Evolutionary conservation across 768 basidiomycete genomes (phyloP).

Genomic region (Nevesoporus exiguus): DNA sequence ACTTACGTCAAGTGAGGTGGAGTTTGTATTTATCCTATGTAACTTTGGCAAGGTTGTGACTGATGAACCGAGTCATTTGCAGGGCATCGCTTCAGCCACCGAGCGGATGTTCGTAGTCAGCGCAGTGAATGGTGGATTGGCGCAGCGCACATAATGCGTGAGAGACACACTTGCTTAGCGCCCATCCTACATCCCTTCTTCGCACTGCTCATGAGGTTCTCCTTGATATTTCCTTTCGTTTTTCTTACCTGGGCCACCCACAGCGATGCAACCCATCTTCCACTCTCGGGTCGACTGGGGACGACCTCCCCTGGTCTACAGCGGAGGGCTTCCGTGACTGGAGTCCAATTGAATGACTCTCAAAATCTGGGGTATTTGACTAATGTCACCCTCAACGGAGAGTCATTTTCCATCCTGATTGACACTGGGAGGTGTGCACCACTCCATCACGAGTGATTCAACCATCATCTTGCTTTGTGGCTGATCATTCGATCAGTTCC

Average conservation of each 20-base stretch:
- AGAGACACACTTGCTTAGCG: not conserved
- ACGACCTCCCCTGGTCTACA: constrained; percentile 9
- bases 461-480: not conserved
- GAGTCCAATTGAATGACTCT: constrained; percentile 27
- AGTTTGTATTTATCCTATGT: too few relatives aligned
- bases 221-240: constrained; percentile 3
- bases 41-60: too few relatives aligned
- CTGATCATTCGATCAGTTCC: constrained; percentile 41
- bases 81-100: too few relatives aligned
- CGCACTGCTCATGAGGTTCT: constrained; percentile 9
- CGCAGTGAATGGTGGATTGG: not conserved
- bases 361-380: constrained; percentile 36
- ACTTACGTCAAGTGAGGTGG: too few relatives aligned
- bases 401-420: constrained; percentile 33
- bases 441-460: not conserved
- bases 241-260: constrained; percentile 7
- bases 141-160: constrained; percentile 1
- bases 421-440: constrained; percentile 45
- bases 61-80: too few relatives aligned
- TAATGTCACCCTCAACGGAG: constrained; percentile 40
- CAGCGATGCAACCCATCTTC: constrained; percentile 11
- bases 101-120: too few relatives aligned
- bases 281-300: constrained; percentile 14
- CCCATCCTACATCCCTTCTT: not conserved
- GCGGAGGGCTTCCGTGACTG: constrained; percentile 29